A percentile compares a stretch with the other conserved stretches of the same genome.
Evolutionary conservation across 176 grass and related monocot genomes (phyloP).

Genomic region (Elymus sibiricus): DNA sequence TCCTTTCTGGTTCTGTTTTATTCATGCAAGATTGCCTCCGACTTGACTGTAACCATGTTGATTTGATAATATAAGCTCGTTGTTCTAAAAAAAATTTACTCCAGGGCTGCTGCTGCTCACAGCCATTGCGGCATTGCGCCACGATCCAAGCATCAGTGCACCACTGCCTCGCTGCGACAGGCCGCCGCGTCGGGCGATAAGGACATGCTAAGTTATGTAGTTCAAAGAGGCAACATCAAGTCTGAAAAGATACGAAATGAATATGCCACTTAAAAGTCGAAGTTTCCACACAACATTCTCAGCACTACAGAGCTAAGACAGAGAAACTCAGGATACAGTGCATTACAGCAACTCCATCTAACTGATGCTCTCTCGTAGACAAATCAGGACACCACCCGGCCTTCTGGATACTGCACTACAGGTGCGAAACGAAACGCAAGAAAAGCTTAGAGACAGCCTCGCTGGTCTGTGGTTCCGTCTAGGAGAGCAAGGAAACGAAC

Average conservation of each 20-base stretch:
- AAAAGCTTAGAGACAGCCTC: background rate
- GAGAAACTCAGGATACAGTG: background rate
- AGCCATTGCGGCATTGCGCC: background rate
- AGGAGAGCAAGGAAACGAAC: constrained; percentile 89
- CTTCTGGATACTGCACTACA: background rate
- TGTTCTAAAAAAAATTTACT: background rate
- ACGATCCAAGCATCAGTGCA: background rate
- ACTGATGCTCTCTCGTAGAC: background rate
- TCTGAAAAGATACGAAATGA: too few relatives aligned
- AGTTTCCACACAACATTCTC: background rate
- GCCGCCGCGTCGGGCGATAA: background rate
- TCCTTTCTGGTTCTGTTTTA: too few relatives aligned
- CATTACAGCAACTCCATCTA: background rate
- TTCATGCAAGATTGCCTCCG: too few relatives aligned
- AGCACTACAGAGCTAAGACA: background rate
- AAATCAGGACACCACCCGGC: background rate
- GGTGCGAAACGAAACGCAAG: background rate
- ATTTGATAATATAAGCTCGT: too few relatives aligned
- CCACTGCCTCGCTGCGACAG: background rate
- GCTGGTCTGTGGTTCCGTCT: background rate
- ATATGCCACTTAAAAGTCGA: background rate
- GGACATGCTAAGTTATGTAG: background rate
- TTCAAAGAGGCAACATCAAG: background rate
- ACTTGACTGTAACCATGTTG: background rate
- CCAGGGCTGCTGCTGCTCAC: background rate